Evolutionary conservation across 306 rosid species (phyloP).

Genomic region (Castanea sativa): DNA sequence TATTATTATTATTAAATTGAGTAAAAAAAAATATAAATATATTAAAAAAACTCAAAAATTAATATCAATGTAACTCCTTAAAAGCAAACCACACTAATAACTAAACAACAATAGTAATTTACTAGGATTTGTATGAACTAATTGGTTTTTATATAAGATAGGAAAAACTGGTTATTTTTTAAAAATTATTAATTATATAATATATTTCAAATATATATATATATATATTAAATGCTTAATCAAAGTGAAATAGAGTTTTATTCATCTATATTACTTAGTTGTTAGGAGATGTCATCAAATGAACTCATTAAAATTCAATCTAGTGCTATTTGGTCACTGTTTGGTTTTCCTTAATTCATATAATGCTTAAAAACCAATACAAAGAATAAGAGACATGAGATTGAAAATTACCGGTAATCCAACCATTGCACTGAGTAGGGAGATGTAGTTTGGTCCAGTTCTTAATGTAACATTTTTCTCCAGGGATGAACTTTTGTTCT

Average conservation of each 20-base stretch:
- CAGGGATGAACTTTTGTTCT: conserved; percentile 32
- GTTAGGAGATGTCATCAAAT: not conserved
- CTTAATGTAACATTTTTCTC: conserved; percentile 37
- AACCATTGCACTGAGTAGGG: conserved; percentile 79
- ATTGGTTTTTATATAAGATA: too few relatives aligned
- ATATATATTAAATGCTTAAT: not conserved
- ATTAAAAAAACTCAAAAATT: too few relatives aligned
- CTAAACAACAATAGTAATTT: too few relatives aligned
- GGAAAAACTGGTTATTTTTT: too few relatives aligned
- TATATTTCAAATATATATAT: too few relatives aligned
- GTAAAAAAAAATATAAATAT: too few relatives aligned
- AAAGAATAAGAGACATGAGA: conserved; percentile 7
- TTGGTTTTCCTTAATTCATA: not conserved
- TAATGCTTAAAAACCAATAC: not conserved
- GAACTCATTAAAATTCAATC: not conserved
- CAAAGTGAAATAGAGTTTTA: not conserved
- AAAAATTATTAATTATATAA: too few relatives aligned
- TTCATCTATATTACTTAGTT: not conserved
- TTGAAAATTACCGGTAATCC: conserved; percentile 73
- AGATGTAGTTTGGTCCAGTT: conserved; percentile 59
- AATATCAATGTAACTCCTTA: too few relatives aligned
- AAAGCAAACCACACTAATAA: too few relatives aligned
- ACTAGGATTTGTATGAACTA: too few relatives aligned
- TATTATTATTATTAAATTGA: too few relatives aligned
- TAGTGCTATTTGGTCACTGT: not conserved